These are phyloP conservation scores for Plasmodium ovale DNA, from an alignment of 169 alveolate genomes.

Conservation along the genomic window DNA sequence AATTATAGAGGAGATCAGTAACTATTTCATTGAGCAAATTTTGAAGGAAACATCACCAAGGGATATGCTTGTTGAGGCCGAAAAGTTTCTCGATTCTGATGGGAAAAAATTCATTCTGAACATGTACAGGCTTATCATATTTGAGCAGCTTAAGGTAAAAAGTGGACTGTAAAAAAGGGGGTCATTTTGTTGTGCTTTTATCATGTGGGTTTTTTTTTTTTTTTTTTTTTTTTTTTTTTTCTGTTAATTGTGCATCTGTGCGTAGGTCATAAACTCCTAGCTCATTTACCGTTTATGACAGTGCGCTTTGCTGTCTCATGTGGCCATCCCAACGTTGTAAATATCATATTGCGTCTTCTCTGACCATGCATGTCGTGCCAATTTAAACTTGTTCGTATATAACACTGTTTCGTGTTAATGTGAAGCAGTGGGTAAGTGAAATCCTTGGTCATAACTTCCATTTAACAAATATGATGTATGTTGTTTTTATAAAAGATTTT, in stretches of 20 bases:
- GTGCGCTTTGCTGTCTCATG: too few species aligned
- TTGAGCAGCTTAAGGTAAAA: constrained; percentile 79
- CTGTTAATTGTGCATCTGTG: not conserved
- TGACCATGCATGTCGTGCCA: too few species aligned
- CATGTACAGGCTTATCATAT: constrained; percentile 85
- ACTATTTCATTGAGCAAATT: constrained; percentile 80
- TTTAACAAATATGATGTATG: too few species aligned
- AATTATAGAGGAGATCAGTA: constrained; percentile 81
- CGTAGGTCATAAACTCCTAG: not conserved
- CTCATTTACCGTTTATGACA: not conserved
- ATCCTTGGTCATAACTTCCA: too few species aligned
- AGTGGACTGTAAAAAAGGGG: not conserved
- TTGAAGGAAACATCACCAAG: constrained; percentile 82
- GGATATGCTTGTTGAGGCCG: constrained; percentile 85
- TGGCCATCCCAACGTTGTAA: too few species aligned
- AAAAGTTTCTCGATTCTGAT: constrained; percentile 87
- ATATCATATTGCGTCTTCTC: too few species aligned
- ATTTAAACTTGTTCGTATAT: too few species aligned
- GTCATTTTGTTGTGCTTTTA: not conserved
- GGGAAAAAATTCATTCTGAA: constrained; percentile 85
- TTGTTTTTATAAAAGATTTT: too few species aligned
- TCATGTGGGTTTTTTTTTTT: not conserved
- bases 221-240: not conserved
- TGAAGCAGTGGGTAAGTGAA: too few species aligned
- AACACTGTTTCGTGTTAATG: too few species aligned